Conservation (phyloP, 139 green algal genomes). For the Axilococcus clingmanii region DNA sequence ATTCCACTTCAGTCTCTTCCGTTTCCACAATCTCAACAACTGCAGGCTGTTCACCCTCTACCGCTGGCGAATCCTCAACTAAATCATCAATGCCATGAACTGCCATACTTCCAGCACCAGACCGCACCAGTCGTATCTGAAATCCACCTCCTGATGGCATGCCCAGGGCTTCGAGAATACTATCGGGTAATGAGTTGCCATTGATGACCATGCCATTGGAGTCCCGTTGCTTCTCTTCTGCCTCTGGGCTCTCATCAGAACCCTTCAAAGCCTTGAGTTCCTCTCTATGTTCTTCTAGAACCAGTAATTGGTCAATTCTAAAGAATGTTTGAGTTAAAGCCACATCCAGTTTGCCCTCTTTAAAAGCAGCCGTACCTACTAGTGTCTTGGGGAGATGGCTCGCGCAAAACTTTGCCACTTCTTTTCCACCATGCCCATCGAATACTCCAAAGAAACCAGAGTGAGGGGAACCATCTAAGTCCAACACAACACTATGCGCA, state of each 20-base stretch:
- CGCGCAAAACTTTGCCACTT: conserved; percentile 43
- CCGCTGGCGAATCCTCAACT: conserved; percentile 2
- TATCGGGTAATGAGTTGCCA: conserved; percentile 29
- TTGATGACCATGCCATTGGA: conserved; percentile 23
- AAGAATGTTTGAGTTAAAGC: conserved; percentile 34
- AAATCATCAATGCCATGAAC: not conserved
- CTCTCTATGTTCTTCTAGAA: conserved; percentile 9
- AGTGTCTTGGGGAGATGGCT: conserved; percentile 32
- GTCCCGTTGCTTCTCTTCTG: not conserved
- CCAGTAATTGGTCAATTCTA: conserved; percentile 34
- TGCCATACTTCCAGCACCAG: not conserved
- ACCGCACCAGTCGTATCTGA: conserved; percentile 23
- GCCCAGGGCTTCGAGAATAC: conserved; percentile 32
- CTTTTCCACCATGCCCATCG: conserved; percentile 51
- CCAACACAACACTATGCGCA: conserved; percentile 29
- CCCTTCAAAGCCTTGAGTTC: conserved; percentile 30
- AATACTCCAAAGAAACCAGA: conserved; percentile 46
- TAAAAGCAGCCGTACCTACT: conserved; percentile 9
- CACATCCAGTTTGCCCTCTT: conserved; percentile 7
- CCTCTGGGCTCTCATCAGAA: conserved; percentile 12
- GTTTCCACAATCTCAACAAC: conserved; percentile 1
- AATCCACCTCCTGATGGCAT: conserved; percentile 10
- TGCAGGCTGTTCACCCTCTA: not conserved
- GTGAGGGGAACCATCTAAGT: conserved; percentile 10
- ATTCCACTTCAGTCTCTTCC: not conserved